Evolutionary conservation across 768 basidiomycete genomes (phyloP).

Genomic region (Boletus coccyginus): DNA sequence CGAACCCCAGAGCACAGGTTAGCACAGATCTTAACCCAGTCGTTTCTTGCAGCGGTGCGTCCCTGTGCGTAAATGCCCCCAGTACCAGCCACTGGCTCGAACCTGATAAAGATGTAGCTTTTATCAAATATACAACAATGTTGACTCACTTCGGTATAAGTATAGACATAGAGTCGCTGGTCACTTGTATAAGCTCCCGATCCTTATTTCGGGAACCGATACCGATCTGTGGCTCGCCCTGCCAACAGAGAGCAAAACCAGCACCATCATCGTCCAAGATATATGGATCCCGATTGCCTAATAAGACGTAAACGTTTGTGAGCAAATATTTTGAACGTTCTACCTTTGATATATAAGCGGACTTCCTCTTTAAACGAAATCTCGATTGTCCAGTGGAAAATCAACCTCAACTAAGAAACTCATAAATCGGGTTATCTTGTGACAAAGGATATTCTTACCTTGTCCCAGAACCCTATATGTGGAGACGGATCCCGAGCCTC

Average conservation of each 20-base stretch:
- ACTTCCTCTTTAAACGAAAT: slow-evolving; percentile 69
- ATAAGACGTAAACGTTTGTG: slow-evolving; percentile 6
- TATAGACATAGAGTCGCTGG: slow-evolving; percentile 75
- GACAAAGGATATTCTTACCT: slow-evolving; percentile 44
- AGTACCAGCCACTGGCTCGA: slow-evolving; percentile 13
- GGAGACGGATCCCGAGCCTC: slow-evolving; percentile 80
- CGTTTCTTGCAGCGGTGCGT: slow-evolving; percentile 20
- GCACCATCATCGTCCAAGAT: slow-evolving; percentile 66
- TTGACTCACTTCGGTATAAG: slow-evolving; percentile 80
- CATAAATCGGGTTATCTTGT: slow-evolving; percentile 2
- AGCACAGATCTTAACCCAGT: slow-evolving; percentile 73
- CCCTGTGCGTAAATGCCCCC: slow-evolving; percentile 20
- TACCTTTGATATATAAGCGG: slow-evolving; percentile 85
- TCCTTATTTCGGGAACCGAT: slow-evolving; percentile 72
- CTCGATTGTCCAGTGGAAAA: slow-evolving; percentile 79
- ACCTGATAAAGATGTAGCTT: slow-evolving; percentile 14
- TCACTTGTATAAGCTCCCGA: slow-evolving; percentile 78
- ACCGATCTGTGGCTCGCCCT: slow-evolving; percentile 66
- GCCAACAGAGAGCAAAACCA: slow-evolving; percentile 86
- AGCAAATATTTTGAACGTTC: slow-evolving; percentile 2
- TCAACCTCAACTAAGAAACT: slow-evolving; percentile 56
- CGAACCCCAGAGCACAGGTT: slow-evolving; percentile 81
- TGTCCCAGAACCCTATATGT: slow-evolving; percentile 92
- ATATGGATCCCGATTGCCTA: slow-evolving; percentile 85
- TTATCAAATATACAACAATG: not conserved